phyloP scores from a whole-genome alignment of 1,284 basidiomycete genomes.

The Fomitiporia mediterranea region DNA sequence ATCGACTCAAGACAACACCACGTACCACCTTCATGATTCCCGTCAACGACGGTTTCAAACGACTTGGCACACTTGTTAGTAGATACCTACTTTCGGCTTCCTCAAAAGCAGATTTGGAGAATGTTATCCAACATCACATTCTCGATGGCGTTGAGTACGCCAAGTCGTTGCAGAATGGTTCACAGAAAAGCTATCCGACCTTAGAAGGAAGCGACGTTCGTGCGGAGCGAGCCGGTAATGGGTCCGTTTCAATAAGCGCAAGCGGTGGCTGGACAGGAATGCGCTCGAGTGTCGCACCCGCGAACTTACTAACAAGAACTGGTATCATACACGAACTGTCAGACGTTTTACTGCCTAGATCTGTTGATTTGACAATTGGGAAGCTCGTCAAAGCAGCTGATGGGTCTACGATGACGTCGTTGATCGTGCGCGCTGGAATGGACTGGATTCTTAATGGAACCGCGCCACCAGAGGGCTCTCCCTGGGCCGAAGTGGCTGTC shows the following conservation, averaged over 20 bases:
- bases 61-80: conserved; percentile 81
- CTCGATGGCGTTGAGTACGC: conserved; percentile 78
- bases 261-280: conserved; percentile 77
- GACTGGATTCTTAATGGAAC: conserved; percentile 89
- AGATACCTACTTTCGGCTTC: conserved; percentile 77
- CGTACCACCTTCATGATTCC: conserved; percentile 86
- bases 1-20: conserved; percentile 61
- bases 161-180: conserved; percentile 54
- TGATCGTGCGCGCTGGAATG: conserved; percentile 80
- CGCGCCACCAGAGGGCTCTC: conserved; percentile 59
- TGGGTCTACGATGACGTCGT: conserved; percentile 80
- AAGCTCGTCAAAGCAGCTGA: conserved; percentile 89
- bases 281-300: conserved; percentile 49
- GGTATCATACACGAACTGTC: conserved; percentile 90
- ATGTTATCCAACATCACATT: conserved; percentile 83
- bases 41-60: conserved; percentile 81
- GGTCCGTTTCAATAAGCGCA: conserved; percentile 47
- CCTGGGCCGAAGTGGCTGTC: conserved; percentile 49
- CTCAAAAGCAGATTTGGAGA: conserved; percentile 74
- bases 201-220: conserved; percentile 72
- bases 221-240: conserved; percentile 47
- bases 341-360: conserved; percentile 87
- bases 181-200: conserved; percentile 64
- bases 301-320: conserved; percentile 77
- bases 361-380: conserved; percentile 79